Base-by-base conservation (phyloP, 208 protist species). In the Wallacemonas sp. region DNA sequence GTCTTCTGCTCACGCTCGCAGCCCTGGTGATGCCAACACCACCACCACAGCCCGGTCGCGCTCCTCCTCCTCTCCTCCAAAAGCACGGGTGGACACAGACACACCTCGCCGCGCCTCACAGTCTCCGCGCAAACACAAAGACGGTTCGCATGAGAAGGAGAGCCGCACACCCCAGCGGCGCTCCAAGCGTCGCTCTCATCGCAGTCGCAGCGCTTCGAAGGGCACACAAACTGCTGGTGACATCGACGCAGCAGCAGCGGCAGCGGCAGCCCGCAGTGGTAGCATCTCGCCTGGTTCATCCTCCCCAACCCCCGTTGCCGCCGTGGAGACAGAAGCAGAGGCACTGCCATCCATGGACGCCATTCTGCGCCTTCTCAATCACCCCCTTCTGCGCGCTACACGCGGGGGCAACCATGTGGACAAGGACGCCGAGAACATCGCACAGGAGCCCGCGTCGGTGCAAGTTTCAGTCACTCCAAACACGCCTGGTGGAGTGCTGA, bases 1-100 rank as follows among this genome's bases (percentile, higher is more conserved):
- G 26, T 59, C 75, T 1, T 85, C 75, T 28, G 55, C 14, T 38
- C 70, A 19, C 75, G 36, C 15, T 49, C 72, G 36, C 36, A 41
- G 9, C 9, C 36, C 36, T 17, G 9, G 9, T 6, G 9, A 14
- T 41, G 9, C 36, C 9, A 41, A 14, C 14, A 41, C 36, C 6
- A 41, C 36, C 6, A 41, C 36, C 9, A 41, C 36, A 41, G 36
- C 36, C 9, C 36, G 36, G 9, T 17, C 9, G 6, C 36, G 36
- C 14, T 41, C 36, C 36, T 6, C 9, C 6, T 41, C 36, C 36
- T 41, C 36, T 14, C 36, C 36, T 41, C 9, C 36, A 6, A 41
- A 41, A 14, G 14, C 36, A 6, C 6, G 14, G 36, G 14, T 14
- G 9, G 14, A 41, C 9, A n/a, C n/a, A n/a, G n/a, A n/a, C n/a